phyloP scores from a whole-genome alignment of 768 basidiomycete genomes.

The Hemileccinum impolitum region DNA sequence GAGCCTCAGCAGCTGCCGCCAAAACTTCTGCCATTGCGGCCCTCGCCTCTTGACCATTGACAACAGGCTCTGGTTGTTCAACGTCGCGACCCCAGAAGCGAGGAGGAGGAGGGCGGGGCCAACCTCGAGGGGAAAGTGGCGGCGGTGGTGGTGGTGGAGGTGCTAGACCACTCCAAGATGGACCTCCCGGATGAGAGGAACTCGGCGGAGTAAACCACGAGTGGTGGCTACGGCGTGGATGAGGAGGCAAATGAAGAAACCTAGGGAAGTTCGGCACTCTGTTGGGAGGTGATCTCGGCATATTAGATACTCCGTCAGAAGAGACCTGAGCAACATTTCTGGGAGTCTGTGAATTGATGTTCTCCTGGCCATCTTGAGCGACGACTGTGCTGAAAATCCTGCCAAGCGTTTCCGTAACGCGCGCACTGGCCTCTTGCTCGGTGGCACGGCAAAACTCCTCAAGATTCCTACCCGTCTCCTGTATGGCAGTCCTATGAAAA shows the following conservation, averaged over 20 bases:
- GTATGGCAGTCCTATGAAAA: conserved; percentile 44
- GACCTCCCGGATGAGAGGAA: conserved; percentile 2
- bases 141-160: conserved; percentile 22
- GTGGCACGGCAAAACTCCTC: conserved; percentile 44
- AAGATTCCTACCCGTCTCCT: conserved; percentile 37
- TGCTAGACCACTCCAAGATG: conserved; percentile 19
- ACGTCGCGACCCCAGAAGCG: conserved; percentile 14
- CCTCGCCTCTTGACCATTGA: conserved; percentile 8
- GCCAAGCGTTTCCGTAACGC: conserved; percentile 61
- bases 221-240: conserved; percentile 19
- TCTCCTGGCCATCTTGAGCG: conserved; percentile 17
- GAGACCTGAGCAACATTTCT: not conserved
- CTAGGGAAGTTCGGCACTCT: conserved; percentile 12
- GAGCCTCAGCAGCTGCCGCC: conserved; percentile 17
- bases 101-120: conserved; percentile 27
- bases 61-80: not conserved
- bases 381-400: conserved; percentile 56
- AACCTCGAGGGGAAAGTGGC: conserved; percentile 10
- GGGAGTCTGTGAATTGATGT: conserved; percentile 2
- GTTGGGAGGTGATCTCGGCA: conserved; percentile 8
- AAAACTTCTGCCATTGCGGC: conserved; percentile 13
- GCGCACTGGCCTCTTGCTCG: conserved; percentile 63
- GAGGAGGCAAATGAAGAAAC: conserved; percentile 17
- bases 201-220: conserved; percentile 24
- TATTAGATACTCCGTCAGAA: conserved; percentile 1